These are phyloP conservation scores for Zygoascus sp. DNA, from an alignment of 1,139 yeast species.

Conservation along the genomic window DNA sequence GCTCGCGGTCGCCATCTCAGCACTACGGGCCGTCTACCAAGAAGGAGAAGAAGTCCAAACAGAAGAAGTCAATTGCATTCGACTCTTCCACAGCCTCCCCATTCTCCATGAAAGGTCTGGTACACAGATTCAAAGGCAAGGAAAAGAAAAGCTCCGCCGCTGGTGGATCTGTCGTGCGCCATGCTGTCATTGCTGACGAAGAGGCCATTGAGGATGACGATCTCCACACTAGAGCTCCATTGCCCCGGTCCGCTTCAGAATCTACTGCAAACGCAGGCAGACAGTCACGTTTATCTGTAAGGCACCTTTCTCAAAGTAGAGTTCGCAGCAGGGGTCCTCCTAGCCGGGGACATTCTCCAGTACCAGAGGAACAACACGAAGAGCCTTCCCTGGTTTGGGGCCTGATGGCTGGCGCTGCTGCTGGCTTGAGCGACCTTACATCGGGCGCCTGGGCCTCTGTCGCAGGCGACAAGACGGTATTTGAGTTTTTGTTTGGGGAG, in stretches of 20 bases:
- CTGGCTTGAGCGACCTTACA: not conserved
- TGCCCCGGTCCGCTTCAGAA: not conserved
- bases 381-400: not conserved
- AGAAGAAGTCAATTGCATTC: not conserved
- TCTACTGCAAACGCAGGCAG: not conserved
- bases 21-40: not conserved
- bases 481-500: constrained; percentile 3
- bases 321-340: not conserved
- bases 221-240: not conserved
- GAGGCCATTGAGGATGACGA: not conserved
- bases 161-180: not conserved
- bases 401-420: not conserved
- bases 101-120: not conserved
- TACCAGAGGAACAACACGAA: not conserved
- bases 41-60: constrained; percentile 1
- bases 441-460: not conserved
- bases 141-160: not conserved
- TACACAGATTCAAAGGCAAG: not conserved
- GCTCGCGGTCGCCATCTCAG: constrained; percentile 5
- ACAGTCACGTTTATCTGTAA: not conserved
- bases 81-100: not conserved
- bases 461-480: not conserved
- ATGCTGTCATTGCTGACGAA: not conserved
- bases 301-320: not conserved
- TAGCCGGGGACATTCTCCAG: constrained; percentile 1